Evolutionary conservation across 495 filamentous ascomycete species (phyloP), one percentile per base, ranked within the genome.

Genomic region (Penicillium bialowiezense): DNA sequence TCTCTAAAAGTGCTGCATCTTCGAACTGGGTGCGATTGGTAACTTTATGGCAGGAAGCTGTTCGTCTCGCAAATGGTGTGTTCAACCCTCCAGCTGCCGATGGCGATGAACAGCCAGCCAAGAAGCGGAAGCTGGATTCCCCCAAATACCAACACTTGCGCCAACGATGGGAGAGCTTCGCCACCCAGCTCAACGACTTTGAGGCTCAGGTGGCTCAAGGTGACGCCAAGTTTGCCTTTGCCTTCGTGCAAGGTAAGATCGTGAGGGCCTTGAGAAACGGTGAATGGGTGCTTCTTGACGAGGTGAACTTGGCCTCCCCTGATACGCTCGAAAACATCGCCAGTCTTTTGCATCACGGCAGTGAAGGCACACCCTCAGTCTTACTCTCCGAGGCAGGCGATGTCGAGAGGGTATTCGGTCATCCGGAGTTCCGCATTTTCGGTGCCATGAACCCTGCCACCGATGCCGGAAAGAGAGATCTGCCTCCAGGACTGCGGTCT

Each of bases 361-460:
- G 77, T 17, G 81, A 81, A 44, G 79, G 75, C 9, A 64, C 75
- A 0, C 90, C 91, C 2, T 96, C 88, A 12, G 82, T 99, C 31
- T 71, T 97, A 10, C 79, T 99, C 21, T 88, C 90, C 1, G 95
- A 99, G 68, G 90, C 89, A 31, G 95, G 93, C 41, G 87, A 91
- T 49, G 85, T 91, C 19, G 89, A 97, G 63, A 80, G 90, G 35
- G 84, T 97, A 7, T 81, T 84, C 43, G 91, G 91, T 2, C 93
- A 99, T 63, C 86, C 89, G 2, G 81, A 96, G 56, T 99, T 99
- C 64, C 84, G 95, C 26, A 87, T 99, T 19, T 97, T 99, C 67
- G 95, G 88, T 19, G 93, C 93, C 36, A 99, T 99, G 95, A 99
- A 99, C 60, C 95, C 95, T 36, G 92, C 95, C 9, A 97, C 92